Evolutionary conservation across 192 early-diverging fungal genomes (phyloP), one percentile per base, ranked within the genome.

Genomic region (Chytriomyces sp.): DNA sequence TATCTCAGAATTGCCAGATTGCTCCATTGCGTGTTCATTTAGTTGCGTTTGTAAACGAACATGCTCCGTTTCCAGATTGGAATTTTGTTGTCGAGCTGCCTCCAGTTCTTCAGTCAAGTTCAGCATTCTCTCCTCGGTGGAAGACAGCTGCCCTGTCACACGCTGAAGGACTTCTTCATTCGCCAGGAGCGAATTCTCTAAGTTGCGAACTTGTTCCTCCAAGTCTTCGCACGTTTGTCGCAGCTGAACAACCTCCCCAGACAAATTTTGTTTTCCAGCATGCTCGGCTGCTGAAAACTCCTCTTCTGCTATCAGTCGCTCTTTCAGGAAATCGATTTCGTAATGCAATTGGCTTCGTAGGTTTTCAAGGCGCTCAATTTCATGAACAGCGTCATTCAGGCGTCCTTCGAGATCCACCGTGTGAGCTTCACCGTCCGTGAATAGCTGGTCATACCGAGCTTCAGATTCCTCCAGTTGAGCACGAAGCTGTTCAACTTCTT

Each of bases 381-480:
- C 28, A 25, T 61, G 32, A 26, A 37, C 25, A 19, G 61, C 71
- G 28, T 22, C 37, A 41, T 70, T 38, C 17, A 70, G 53, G n/a
- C 44, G 68, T 26, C 26, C 10, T 54, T 75, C 74, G 7, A 75
- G 58, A 36, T 70, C 58, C 7, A 59, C 12, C n/a, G 74, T 69
- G 49, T 75, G 74, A 17, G 64, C 56, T 54, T 75, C 74, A 14
- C 74, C 74, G 25, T 66, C 74, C 6, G 55, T 67, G 39, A 75
- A 75, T 0, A 75, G 58, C 28, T 75, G 64, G 25, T 75, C 74
- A 36, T 60, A 75, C 12, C 65, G 53, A 26, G 66, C 39, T 12
- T 70, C 68, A 1, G 68, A 25, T 19, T 70, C 68, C 10, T 19
- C 57, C 2, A 70, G 56, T 19, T 41, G 56, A 7, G 34, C 7